Conservation (phyloP, 73 alveolate species). For the Durusdinium trenchii region DNA sequence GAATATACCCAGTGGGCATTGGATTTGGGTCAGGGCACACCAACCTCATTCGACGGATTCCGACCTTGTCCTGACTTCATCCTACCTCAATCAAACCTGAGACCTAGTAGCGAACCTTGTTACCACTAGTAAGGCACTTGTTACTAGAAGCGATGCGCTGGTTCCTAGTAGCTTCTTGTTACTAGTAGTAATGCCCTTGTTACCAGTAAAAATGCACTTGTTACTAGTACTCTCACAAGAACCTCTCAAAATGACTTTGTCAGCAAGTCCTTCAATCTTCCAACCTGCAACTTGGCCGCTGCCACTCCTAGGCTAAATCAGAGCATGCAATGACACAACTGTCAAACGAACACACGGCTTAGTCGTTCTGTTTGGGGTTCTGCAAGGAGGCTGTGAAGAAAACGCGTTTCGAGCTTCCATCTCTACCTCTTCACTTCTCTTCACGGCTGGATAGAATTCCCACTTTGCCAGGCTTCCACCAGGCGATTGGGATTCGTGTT, state of each 20-base stretch:
- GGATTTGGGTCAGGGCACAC: slow-evolving; percentile 91
- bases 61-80: background rate
- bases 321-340: background rate
- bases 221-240: too few species aligned
- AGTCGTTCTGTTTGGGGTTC: too few species aligned
- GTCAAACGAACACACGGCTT: background rate
- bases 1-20: slow-evolving; percentile 46
- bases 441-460: background rate
- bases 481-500: slow-evolving; percentile 69
- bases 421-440: background rate
- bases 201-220: too few species aligned
- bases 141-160: too few species aligned
- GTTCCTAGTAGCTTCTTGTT: too few species aligned
- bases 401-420: too few species aligned
- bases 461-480: slow-evolving; percentile 25
- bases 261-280: background rate
- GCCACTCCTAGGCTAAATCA: slow-evolving; percentile 17
- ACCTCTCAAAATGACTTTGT: too few species aligned
- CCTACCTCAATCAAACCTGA: background rate
- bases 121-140: too few species aligned
- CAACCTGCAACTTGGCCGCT: slow-evolving; percentile 56
- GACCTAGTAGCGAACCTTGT: too few species aligned
- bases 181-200: too few species aligned
- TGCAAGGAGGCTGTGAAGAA: too few species aligned
- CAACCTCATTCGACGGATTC: background rate